Conservation (phyloP, 768 basidiomycete genomes). For the Tricholoma hemisulphureum region DNA sequence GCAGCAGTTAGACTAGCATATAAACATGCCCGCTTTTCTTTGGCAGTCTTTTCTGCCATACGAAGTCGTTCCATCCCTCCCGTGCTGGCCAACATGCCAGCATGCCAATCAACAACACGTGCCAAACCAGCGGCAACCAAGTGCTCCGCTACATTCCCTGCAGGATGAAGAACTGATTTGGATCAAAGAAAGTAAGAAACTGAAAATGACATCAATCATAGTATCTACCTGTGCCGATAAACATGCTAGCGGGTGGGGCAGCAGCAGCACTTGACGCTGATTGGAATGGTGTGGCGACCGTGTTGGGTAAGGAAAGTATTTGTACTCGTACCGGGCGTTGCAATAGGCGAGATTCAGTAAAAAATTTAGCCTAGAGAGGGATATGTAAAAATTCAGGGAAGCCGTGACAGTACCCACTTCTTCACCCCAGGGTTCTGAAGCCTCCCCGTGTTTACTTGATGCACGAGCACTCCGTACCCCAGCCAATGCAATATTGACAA, state of each 20-base stretch:
- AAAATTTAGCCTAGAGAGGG: constrained; percentile 75
- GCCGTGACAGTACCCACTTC: constrained; percentile 54
- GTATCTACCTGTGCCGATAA: constrained; percentile 78
- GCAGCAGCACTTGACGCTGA: constrained; percentile 47
- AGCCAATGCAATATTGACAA: constrained; percentile 81
- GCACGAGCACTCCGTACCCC: constrained; percentile 76
- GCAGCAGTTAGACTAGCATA: constrained; percentile 56
- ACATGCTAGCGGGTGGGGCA: constrained; percentile 73
- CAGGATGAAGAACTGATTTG: constrained; percentile 75
- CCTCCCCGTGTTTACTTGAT: constrained; percentile 70
- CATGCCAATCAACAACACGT: constrained; percentile 95
- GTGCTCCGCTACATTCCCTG: constrained; percentile 91
- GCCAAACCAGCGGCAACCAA: constrained; percentile 83
- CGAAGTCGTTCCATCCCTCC: constrained; percentile 89
- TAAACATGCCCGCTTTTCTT: constrained; percentile 68
- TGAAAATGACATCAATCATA: not conserved
- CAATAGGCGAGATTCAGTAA: constrained; percentile 84
- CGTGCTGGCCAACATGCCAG: constrained; percentile 81
- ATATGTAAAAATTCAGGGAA: constrained; percentile 7
- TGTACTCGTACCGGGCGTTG: constrained; percentile 77
- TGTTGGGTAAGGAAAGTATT: constrained; percentile 76
- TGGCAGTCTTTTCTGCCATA: constrained; percentile 77
- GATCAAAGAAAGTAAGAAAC: constrained; percentile 3
- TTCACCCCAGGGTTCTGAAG: constrained; percentile 83
- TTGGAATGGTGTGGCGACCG: constrained; percentile 80